Percentiles rank a stretch among this genome's conserved stretches.
Evolutionary conservation across 495 filamentous ascomycete genomes (phyloP).

Genomic region (Daldinia concentrica): DNA sequence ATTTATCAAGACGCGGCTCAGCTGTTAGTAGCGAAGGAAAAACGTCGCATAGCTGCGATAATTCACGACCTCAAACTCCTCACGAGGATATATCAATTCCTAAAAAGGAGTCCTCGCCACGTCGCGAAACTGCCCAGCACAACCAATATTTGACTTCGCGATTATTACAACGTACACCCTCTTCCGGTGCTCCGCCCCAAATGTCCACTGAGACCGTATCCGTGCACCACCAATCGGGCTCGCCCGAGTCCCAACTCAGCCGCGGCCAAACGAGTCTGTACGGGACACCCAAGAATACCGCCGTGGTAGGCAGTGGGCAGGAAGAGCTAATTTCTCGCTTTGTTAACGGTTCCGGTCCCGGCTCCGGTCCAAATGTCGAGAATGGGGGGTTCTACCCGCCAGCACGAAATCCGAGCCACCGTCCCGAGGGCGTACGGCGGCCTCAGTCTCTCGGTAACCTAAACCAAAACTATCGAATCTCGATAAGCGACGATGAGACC

Average conservation of each 20-base stretch:
- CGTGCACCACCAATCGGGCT: conserved; percentile 56
- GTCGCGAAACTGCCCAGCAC: conserved; percentile 46
- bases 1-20: conserved; percentile 60
- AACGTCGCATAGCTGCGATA: conserved; percentile 27
- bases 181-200: conserved; percentile 65
- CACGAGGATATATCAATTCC: conserved; percentile 31
- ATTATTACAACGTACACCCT: conserved; percentile 65
- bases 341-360: conserved; percentile 54
- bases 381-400: conserved; percentile 44
- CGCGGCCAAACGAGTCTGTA: conserved; percentile 51
- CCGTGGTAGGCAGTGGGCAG: conserved; percentile 55
- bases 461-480: conserved; percentile 36
- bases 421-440: conserved; percentile 41
- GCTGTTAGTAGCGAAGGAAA: conserved; percentile 50
- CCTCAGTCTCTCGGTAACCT: conserved; percentile 53
- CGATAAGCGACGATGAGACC: conserved; percentile 50
- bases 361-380: conserved; percentile 45
- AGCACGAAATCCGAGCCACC: conserved; percentile 22
- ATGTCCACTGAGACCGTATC: conserved; percentile 67
- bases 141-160: conserved; percentile 65
- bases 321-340: conserved; percentile 63
- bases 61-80: conserved; percentile 35
- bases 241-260: conserved; percentile 48
- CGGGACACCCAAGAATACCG: conserved; percentile 50
- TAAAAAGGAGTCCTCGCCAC: conserved; percentile 39